A percentile compares a stretch with the other conserved stretches of the same genome.
Conservation (phyloP, 305 asterid species). For the Fraxinus sp. region DNA sequence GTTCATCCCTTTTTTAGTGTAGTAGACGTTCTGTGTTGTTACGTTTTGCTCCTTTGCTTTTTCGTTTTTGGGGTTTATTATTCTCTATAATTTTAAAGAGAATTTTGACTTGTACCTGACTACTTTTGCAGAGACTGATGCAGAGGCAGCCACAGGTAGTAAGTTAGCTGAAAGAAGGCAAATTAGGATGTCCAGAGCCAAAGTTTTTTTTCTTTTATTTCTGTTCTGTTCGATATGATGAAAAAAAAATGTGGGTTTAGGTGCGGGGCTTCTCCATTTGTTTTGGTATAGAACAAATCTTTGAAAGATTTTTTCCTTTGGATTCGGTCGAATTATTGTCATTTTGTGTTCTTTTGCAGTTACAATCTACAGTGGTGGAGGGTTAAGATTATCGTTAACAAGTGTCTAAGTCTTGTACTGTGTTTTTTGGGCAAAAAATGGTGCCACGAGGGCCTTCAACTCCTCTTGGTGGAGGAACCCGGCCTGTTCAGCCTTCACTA, state of each 20-base stretch:
- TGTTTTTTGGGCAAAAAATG: conserved; percentile 37
- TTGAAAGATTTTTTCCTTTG: conserved; percentile 19
- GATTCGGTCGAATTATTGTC: not conserved
- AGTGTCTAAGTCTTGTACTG: not conserved
- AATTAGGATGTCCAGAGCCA: conserved; percentile 29
- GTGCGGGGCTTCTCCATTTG: conserved; percentile 27
- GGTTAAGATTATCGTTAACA: not conserved
- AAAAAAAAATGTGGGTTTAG: not conserved
- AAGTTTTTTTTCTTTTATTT: conserved; percentile 21
- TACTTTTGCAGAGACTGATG: conserved; percentile 38
- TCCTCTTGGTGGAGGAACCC: conserved; percentile 63
- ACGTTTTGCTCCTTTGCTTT: not conserved
- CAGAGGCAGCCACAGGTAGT: not conserved
- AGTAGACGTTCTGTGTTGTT: not conserved
- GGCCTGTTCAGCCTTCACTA: conserved; percentile 40
- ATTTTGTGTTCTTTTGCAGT: not conserved
- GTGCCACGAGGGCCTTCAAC: conserved; percentile 68
- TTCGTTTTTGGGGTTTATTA: not conserved
- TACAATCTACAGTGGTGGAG: not conserved
- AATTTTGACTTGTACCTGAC: conserved; percentile 24
- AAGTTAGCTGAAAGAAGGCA: conserved; percentile 4
- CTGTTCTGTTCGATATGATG: conserved; percentile 7
- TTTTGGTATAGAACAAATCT: conserved; percentile 19
- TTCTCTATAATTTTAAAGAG: conserved; percentile 1
- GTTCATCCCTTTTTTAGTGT: not conserved